Evolutionary conservation across 495 filamentous ascomycete species (phyloP), one percentile per base, ranked within the genome.

Genomic region (Talaromyces adpressus): DNA sequence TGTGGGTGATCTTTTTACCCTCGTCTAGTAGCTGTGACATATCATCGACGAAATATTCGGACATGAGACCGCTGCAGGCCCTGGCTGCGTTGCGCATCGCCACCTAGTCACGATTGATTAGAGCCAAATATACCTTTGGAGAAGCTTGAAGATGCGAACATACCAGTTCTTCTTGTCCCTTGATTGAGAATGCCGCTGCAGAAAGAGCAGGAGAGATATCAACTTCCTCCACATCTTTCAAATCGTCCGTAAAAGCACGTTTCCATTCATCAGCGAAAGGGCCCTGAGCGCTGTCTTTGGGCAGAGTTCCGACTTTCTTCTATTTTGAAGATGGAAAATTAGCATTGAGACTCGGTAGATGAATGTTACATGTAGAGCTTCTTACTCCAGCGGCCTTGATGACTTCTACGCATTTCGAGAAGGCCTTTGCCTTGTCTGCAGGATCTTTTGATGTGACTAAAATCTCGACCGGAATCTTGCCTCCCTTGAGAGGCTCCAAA

Each of bases 211-310:
- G 76, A 9, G 88, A 79, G 62, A 97, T 89, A 68, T 99, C 95
- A 27, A 96, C 87, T 71, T 97, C 89, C 73, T 98, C 92, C 6
- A 90, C 73, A 59, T 97, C 93, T 69, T 91, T 89, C 41, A 87
- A 87, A 64, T 90, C 84, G 4, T 89, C 87, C 20, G 77, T 80
- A 68, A 88, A 93, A 4, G 85, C 75, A 67, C 89, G 90, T 77
- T 91, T 94, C 94, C 94, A 99, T 69, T 97, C 94, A 66, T 96
- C 93, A 68, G 91, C 87, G 71, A 99, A 97, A 5, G 92, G 92
- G 2, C 95, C 95, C 27, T 83, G 84, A 1, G 93, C 87, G 32
- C 77, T 84, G 66, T 97, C 93, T 71, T 96, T 97, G 39, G 87
- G 79, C 32, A 97, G 74, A 14, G 92, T 79, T 39, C 95, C 94